phyloP scores from a whole-genome alignment of 2,329 filamentous ascomycete genomes.

The Aspergillus sp. region DNA sequence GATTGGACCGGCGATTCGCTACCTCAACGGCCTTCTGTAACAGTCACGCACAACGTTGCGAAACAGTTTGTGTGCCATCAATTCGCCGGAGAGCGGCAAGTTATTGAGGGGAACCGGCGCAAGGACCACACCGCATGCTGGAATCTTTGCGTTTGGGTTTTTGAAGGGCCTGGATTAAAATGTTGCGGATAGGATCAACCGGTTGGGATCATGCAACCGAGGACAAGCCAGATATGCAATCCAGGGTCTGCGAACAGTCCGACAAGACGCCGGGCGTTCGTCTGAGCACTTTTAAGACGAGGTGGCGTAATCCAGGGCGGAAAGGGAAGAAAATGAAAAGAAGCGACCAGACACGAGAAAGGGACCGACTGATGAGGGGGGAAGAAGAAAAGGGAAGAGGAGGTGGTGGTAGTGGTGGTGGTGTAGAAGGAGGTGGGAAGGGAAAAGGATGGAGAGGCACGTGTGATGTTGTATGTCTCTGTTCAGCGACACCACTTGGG shows the following conservation, averaged over 20 bases:
- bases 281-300: not conserved
- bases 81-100: slow-evolving; percentile 21
- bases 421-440: not conserved
- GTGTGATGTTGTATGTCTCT: slow-evolving; percentile 14
- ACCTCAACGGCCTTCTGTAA: slow-evolving; percentile 12
- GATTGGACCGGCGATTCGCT: slow-evolving; percentile 8
- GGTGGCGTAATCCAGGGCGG: not conserved
- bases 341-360: not conserved
- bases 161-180: not conserved
- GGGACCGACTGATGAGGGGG: not conserved
- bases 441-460: slow-evolving; percentile 15
- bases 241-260: slow-evolving; percentile 9
- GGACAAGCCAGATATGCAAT: slow-evolving; percentile 15
- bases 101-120: slow-evolving; percentile 18
- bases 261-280: no score
- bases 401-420: not conserved
- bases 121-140: slow-evolving; percentile 20
- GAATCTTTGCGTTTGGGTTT: slow-evolving; percentile 3
- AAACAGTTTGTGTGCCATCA: slow-evolving; percentile 20
- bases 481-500: slow-evolving; percentile 1
- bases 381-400: not conserved
- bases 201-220: slow-evolving; percentile 3
- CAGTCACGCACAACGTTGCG: slow-evolving; percentile 14
- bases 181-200: no score
- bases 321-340: not conserved